Percentiles rank a stretch among this genome's conserved stretches.
These are phyloP conservation scores for Chamaecrista fasciculata DNA, from an alignment of 306 rosid species.

Conservation along the genomic window DNA sequence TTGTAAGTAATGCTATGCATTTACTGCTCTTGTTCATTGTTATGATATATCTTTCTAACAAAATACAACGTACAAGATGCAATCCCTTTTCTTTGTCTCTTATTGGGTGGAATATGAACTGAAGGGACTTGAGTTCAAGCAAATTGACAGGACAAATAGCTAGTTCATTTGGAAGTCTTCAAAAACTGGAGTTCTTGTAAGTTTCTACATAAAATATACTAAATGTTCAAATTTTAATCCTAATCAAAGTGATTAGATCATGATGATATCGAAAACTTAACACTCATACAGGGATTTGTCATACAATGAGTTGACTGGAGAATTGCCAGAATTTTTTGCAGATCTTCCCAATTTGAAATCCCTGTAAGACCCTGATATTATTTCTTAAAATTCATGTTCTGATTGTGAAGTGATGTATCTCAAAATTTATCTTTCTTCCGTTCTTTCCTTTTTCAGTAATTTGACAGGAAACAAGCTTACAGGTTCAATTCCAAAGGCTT, in stretches of 20 bases:
- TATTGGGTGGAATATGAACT: background rate
- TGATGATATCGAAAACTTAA: background rate
- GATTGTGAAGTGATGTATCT: background rate
- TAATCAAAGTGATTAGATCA: background rate
- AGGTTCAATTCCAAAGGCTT: conserved; percentile 23
- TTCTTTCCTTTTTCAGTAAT: background rate
- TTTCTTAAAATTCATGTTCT: background rate
- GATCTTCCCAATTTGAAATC: conserved; percentile 14
- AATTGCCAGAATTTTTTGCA: conserved; percentile 28
- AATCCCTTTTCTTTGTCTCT: background rate
- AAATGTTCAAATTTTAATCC: background rate
- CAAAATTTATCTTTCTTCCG: background rate
- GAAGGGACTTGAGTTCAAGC: conserved; percentile 20
- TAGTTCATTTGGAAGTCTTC: background rate
- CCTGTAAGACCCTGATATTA: conserved; percentile 30
- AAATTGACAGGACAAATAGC: background rate
- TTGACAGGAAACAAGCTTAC: conserved; percentile 27
- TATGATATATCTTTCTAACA: background rate
- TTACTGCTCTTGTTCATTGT: background rate
- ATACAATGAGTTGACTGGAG: conserved; percentile 36
- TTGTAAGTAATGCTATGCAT: conserved; percentile 14
- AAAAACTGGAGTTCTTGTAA: conserved; percentile 2
- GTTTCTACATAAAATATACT: background rate
- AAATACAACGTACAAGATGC: background rate
- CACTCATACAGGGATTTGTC: conserved; percentile 37